Percentiles rank a stretch among this genome's conserved stretches.
Conservation (phyloP, 495 filamentous ascomycete genomes). For the Viridothelium virens region DNA sequence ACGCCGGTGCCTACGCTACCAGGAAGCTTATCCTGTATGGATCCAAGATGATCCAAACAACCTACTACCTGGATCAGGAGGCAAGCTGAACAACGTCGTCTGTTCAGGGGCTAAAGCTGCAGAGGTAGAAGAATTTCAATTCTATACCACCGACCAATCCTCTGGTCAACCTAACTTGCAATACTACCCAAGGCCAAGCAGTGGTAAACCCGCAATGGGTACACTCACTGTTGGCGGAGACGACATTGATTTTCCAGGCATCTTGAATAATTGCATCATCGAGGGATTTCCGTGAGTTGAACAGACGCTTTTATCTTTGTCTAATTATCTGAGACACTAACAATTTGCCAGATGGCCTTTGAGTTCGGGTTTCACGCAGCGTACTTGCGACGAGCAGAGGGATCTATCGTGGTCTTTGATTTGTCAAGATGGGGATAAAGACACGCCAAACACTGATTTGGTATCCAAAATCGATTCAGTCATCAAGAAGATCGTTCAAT, state of each 20-base stretch:
- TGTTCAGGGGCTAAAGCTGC: not conserved
- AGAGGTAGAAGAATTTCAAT: not conserved
- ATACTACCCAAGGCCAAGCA: slow-evolving; percentile 8
- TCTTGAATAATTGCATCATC: slow-evolving; percentile 8
- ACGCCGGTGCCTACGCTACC: slow-evolving; percentile 22
- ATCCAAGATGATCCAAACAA: slow-evolving; percentile 6
- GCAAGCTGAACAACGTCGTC: slow-evolving; percentile 9
- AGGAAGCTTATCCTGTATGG: not conserved
- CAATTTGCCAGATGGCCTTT: not conserved
- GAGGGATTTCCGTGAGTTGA: slow-evolving; percentile 3
- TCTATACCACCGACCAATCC: slow-evolving; percentile 6
- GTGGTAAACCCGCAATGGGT: slow-evolving; percentile 2
- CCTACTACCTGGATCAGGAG: slow-evolving; percentile 4
- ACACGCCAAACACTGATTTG: slow-evolving; percentile 7
- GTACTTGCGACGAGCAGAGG: slow-evolving; percentile 7
- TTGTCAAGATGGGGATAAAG: slow-evolving; percentile 8
- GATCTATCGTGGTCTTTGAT: slow-evolving; percentile 7
- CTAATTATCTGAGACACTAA: slow-evolving; percentile 8
- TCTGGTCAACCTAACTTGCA: not conserved
- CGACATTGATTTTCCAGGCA: slow-evolving; percentile 7
- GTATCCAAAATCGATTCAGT: slow-evolving; percentile 3
- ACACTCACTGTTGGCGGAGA: slow-evolving; percentile 8
- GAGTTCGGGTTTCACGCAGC: not conserved
- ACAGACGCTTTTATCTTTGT: not conserved
- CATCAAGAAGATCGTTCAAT: slow-evolving; percentile 6